Conservation (phyloP, 805 yeast genomes). For the Pichia phayaonensis region DNA sequence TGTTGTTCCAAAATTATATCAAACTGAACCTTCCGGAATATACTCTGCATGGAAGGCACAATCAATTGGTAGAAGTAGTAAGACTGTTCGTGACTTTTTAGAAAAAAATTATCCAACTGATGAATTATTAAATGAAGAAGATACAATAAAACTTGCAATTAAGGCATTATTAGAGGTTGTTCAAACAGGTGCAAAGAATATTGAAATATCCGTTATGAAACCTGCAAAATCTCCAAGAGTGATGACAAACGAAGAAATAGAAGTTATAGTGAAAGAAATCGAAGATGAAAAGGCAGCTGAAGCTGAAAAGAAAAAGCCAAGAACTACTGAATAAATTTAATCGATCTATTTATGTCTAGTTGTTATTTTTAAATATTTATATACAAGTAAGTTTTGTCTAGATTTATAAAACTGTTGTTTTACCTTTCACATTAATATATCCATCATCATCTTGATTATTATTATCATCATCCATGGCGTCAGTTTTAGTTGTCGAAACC, state of each 20-base stretch:
- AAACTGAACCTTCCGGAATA: slow-evolving; percentile 96
- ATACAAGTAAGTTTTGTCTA: background rate
- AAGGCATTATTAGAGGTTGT: slow-evolving; percentile 91
- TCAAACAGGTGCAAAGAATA: slow-evolving; percentile 95
- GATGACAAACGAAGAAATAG: slow-evolving; percentile 65
- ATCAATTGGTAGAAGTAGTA: slow-evolving; percentile 90
- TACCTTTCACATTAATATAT: slow-evolving; percentile 25
- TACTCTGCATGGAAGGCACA: slow-evolving; percentile 97
- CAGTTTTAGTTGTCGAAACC: background rate
- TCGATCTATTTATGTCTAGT: background rate
- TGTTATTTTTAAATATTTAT: background rate
- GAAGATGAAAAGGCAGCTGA: slow-evolving; percentile 84
- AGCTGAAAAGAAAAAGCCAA: slow-evolving; percentile 62
- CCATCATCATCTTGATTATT: slow-evolving; percentile 12
- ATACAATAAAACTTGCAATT: slow-evolving; percentile 72
- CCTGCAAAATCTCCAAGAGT: slow-evolving; percentile 55
- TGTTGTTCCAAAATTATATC: slow-evolving; percentile 71
- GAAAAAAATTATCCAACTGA: slow-evolving; percentile 65
- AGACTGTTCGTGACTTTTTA: slow-evolving; percentile 90
- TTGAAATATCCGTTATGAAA: slow-evolving; percentile 82
- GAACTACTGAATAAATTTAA: slow-evolving; percentile 17
- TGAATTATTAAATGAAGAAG: slow-evolving; percentile 43
- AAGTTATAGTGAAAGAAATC: slow-evolving; percentile 66
- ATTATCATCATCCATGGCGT: slow-evolving; percentile 9
- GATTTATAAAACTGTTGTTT: slow-evolving; percentile 16